A percentile compares a stretch with the other conserved stretches of the same genome.
Evolutionary conservation across 345 rosid genomes (phyloP).

Genomic region (Arabis alpina): DNA sequence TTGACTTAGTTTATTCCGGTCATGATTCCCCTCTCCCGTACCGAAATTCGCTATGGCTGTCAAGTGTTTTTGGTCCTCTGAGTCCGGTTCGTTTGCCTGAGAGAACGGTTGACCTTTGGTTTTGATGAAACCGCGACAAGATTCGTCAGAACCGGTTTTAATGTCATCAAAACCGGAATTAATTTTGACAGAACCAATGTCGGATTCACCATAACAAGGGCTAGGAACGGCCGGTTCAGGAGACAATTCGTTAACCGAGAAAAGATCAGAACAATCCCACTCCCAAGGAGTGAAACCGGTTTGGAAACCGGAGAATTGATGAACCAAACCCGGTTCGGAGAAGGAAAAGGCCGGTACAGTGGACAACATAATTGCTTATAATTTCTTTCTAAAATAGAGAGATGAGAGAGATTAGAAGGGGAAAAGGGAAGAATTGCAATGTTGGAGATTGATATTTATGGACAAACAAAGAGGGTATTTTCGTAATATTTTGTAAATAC

Average conservation of each 20-base stretch:
- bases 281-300: slow-evolving; percentile 69
- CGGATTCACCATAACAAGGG: slow-evolving; percentile 43
- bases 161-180: slow-evolving; percentile 31
- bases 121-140: slow-evolving; percentile 30
- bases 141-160: slow-evolving; percentile 42
- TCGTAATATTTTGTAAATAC: slow-evolving; percentile 32
- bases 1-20: slow-evolving; percentile 38
- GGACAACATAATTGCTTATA: slow-evolving; percentile 54
- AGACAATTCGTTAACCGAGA: slow-evolving; percentile 41
- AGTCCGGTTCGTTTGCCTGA: slow-evolving; percentile 26
- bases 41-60: slow-evolving; percentile 46
- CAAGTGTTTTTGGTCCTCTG: slow-evolving; percentile 17
- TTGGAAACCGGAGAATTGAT: slow-evolving; percentile 52
- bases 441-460: slow-evolving; percentile 66
- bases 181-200: slow-evolving; percentile 28
- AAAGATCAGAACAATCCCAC: slow-evolving; percentile 45
- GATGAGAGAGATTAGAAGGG: slow-evolving; percentile 57
- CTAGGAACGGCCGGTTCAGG: slow-evolving; percentile 41
- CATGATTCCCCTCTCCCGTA: slow-evolving; percentile 41
- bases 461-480: slow-evolving; percentile 40
- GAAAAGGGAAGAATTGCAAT: slow-evolving; percentile 90
- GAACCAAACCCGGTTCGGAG: slow-evolving; percentile 46
- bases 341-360: slow-evolving; percentile 52
- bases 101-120: not conserved
- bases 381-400: slow-evolving; percentile 29